phyloP scores from a whole-genome alignment of 2,329 filamentous ascomycete genomes.

The Pyrenophora graminea region DNA sequence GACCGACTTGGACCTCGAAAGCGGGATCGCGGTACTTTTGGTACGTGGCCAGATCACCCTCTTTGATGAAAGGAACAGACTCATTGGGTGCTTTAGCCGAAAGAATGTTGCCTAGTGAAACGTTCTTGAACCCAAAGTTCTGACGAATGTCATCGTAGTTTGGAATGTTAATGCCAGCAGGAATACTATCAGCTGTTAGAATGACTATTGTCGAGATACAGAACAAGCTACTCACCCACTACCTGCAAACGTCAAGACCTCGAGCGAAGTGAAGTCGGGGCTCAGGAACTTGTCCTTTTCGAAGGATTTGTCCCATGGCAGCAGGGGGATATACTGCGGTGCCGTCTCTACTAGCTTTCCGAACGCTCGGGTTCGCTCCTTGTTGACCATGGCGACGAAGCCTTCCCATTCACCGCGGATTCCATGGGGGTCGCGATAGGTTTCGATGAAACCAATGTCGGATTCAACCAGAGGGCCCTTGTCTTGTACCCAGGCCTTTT shows the following conservation, averaged over 20 bases:
- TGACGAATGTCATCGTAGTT: conserved; percentile 70
- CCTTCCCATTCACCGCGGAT: conserved; percentile 60
- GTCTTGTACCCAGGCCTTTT: conserved; percentile 59
- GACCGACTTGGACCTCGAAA: conserved; percentile 94
- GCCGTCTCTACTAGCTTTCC: conserved; percentile 81
- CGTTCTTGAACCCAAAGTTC: conserved; percentile 87
- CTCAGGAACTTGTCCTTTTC: conserved; percentile 96
- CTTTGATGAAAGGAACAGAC: conserved; percentile 85
- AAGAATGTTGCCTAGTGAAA: conserved; percentile 89
- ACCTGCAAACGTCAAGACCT: conserved; percentile 80
- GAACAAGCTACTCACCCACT: conserved; percentile 49
- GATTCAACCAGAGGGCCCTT: conserved; percentile 57
- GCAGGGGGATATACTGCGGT: conserved; percentile 79
- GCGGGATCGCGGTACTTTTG: conserved; percentile 81
- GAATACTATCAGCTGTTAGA: conserved; percentile 49
- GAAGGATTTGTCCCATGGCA: conserved; percentile 87
- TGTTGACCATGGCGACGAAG: conserved; percentile 71
- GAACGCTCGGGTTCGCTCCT: conserved; percentile 87
- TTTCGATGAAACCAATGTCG: conserved; percentile 60
- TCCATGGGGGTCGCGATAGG: conserved; percentile 59
- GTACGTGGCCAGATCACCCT: conserved; percentile 76
- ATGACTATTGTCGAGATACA: neutral
- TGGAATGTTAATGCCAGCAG: conserved; percentile 64
- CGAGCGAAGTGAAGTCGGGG: conserved; percentile 93
- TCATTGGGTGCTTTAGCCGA: conserved; percentile 91